Evolutionary conservation across 805 yeast species (phyloP).

Genomic region (Myxozyma neotropica): DNA sequence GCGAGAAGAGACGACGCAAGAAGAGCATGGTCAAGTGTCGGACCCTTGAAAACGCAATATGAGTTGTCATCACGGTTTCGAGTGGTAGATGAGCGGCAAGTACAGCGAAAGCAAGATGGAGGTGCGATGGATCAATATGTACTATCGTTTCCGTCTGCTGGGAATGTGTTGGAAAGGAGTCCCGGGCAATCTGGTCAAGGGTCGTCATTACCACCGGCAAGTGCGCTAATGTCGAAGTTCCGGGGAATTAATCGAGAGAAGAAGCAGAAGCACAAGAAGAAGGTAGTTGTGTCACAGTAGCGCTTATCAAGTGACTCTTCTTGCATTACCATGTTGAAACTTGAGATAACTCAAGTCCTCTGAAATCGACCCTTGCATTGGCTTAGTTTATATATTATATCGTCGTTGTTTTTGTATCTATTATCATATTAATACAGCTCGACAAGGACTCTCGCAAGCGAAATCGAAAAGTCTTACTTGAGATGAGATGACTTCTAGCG

Average conservation of each 20-base stretch:
- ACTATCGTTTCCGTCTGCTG: constrained; percentile 3
- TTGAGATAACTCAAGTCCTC: too few species aligned
- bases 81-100: constrained; percentile 7
- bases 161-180: neutral
- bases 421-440: too few species aligned
- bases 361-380: too few species aligned
- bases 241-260: constrained; percentile 15
- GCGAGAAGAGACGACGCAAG: neutral
- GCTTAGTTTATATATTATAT: too few species aligned
- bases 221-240: constrained; percentile 19
- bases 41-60: constrained; percentile 14
- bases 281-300: neutral
- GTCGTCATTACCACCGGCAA: constrained; percentile 10
- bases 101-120: neutral
- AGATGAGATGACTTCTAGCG: neutral
- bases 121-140: neutral
- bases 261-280: constrained; percentile 7
- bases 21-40: constrained; percentile 28
- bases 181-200: neutral
- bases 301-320: neutral
- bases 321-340: neutral
- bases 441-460: too few species aligned
- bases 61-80: constrained; percentile 25
- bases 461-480: neutral
- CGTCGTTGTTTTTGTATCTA: too few species aligned